phyloP scores from a whole-genome alignment of 306 rosid species.

The Pueraria montana region DNA sequence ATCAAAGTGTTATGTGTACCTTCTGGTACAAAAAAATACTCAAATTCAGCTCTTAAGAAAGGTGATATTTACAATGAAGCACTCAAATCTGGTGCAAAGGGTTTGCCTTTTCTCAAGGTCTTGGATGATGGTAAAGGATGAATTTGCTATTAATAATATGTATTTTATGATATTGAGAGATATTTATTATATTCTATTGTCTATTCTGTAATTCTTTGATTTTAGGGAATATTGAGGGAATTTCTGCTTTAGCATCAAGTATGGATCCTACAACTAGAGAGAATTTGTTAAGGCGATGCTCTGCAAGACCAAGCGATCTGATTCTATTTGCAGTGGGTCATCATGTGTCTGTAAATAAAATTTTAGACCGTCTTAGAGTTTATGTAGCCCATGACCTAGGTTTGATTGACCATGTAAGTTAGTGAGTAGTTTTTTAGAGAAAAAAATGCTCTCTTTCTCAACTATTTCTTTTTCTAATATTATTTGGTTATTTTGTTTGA shows the following conservation, averaged over 20 bases:
- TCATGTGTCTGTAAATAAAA: conserved; percentile 73
- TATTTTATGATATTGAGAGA: conserved; percentile 5
- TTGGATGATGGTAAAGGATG: conserved; percentile 71
- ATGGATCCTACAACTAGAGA: conserved; percentile 70
- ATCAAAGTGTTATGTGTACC: conserved; percentile 85
- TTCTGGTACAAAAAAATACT: conserved; percentile 79
- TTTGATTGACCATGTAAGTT: conserved; percentile 83
- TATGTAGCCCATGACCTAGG: conserved; percentile 78
- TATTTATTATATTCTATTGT: conserved; percentile 26
- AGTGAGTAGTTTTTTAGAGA: conserved; percentile 19
- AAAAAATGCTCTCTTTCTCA: conserved; percentile 18
- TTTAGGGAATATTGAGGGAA: conserved; percentile 84
- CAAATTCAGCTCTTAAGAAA: conserved; percentile 91
- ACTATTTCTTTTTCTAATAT: conserved; percentile 40
- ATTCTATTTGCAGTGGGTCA: conserved; percentile 85
- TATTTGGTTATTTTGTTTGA: conserved; percentile 42
- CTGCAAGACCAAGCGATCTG: conserved; percentile 77
- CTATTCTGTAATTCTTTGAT: conserved; percentile 46
- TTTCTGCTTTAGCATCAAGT: conserved; percentile 80
- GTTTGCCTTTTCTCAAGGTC: conserved; percentile 93
- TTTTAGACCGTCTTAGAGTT: conserved; percentile 82
- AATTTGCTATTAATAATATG: conserved; percentile 22
- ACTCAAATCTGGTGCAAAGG: conserved; percentile 87
- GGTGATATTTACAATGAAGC: conserved; percentile 85
- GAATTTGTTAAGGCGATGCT: conserved; percentile 65